Percentiles rank a stretch among this genome's conserved stretches.
Evolutionary conservation across 2,329 filamentous ascomycete genomes (phyloP).

Genomic region (Neodidymelliopsis sp.): DNA sequence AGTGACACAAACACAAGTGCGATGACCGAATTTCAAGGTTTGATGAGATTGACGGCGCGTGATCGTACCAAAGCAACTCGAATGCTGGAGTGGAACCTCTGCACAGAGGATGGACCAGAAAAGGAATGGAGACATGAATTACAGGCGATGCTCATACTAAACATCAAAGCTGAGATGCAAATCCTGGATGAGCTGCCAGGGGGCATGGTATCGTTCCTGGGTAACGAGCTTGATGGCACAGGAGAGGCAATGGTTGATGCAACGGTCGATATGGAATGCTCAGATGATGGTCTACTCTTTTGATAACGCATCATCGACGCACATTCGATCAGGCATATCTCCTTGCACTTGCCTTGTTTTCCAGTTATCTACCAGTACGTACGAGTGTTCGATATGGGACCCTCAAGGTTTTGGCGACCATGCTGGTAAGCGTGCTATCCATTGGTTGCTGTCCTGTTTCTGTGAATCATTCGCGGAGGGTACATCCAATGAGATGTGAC

Average conservation of each 20-base stretch:
- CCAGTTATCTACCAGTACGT: neutral
- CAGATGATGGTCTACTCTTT: conserved; percentile 40
- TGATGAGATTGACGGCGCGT: conserved; percentile 60
- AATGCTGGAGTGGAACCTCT: conserved; percentile 58
- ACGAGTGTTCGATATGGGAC: too few relatives aligned
- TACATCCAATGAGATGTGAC: conserved; percentile 12
- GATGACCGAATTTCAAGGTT: conserved; percentile 44
- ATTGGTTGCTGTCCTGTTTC: too few relatives aligned
- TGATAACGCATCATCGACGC: conserved; percentile 13
- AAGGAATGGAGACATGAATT: conserved; percentile 63
- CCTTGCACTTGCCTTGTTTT: neutral
- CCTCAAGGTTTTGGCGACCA: too few relatives aligned
- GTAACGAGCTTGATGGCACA: conserved; percentile 24
- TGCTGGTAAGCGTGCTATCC: neutral
- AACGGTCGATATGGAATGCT: conserved; percentile 8
- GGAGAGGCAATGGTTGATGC: conserved; percentile 10
- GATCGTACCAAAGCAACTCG: conserved; percentile 67
- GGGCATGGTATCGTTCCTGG: conserved; percentile 44
- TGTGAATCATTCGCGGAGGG: neutral
- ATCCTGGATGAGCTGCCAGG: conserved; percentile 60
- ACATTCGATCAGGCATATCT: neutral
- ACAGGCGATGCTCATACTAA: conserved; percentile 76
- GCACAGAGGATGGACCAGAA: conserved; percentile 44
- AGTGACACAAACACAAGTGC: conserved; percentile 18
- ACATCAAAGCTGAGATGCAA: conserved; percentile 80